Evolutionary conservation across 768 basidiomycete genomes (phyloP), one percentile per base, ranked within the genome.

Genomic region (Pisolithus albus): DNA sequence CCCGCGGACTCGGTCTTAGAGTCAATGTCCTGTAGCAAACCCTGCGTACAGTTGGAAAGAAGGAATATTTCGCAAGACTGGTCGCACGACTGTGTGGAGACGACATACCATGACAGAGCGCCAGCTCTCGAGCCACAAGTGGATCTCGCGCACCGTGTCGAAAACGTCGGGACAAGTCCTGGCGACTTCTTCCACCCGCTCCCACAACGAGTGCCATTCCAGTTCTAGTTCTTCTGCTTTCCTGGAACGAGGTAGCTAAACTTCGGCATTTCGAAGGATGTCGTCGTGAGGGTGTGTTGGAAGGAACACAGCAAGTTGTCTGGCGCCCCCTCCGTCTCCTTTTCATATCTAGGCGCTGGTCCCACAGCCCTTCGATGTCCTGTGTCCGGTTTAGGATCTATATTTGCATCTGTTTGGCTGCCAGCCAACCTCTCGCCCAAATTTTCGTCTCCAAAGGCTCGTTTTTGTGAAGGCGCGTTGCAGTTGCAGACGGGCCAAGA

Each of bases 401-500:
- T 65, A 11, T 66, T 66, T 66, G 57, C 47, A 16, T 4, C 44
- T 68, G 51, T 68, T 66, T 66, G 52, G 15, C 8, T 19, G 16
- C 34, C 47, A 23, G 49, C 46, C 7, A 23, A 39, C 47, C 36
- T 36, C 49, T 28, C 3, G 32, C 24, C 57, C 62, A 66, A 66
- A 69, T 41, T 67, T 69, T 66, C 55, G 54, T 52, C 46, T 46
- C 11, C 45, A 39, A 8, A 21, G 4, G 16, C 4, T 26, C 26
- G 26, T 5, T 18, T 34, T 21, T 32, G 21, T 23, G 30, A 32
- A 32, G 30, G 30, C 30, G 30, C 30, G 30, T 10, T 32, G 30
- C 30, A 23, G 21, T 32, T 32, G 30, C 30, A 32, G 30, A 32
- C 30, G 48, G 52, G 45, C 47, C 54, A 45, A 50, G 7, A 57